Conservation (phyloP, 148 eudicot species). For the Amaranthus hypochondriacus region DNA sequence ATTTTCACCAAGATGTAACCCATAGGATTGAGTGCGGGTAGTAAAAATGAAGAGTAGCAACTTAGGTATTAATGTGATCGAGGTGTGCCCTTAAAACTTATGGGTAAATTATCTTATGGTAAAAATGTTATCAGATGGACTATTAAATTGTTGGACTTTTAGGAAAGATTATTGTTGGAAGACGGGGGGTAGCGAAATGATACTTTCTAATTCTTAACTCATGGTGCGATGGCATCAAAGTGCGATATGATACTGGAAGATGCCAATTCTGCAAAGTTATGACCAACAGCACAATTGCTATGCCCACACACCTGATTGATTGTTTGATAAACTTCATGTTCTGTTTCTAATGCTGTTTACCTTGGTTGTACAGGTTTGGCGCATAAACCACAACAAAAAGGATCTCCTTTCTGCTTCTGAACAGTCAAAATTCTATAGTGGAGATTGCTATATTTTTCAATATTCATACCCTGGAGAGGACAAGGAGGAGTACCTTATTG, state of each 20-base stretch:
- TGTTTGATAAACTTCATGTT: neutral
- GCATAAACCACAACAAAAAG: constrained; percentile 65
- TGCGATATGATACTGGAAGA: neutral
- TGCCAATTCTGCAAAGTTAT: neutral
- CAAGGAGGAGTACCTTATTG: constrained; percentile 78
- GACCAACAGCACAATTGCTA: neutral
- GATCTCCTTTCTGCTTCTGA: constrained; percentile 65
- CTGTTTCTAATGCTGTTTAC: constrained; percentile 6
- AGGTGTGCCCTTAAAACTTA: too few species aligned
- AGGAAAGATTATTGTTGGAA: too few species aligned
- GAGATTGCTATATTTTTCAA: constrained; percentile 92
- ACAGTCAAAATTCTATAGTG: constrained; percentile 87
- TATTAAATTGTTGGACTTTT: too few species aligned
- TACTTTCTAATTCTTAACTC: neutral
- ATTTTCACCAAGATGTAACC: too few species aligned
- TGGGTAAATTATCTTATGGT: too few species aligned
- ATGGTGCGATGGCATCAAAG: neutral
- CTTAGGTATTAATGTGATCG: too few species aligned
- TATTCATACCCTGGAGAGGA: constrained; percentile 87
- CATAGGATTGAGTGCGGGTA: too few species aligned
- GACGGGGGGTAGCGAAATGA: too few species aligned
- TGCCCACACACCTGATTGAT: neutral
- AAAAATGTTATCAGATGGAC: too few species aligned
- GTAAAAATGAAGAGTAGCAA: too few species aligned
- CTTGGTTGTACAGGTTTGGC: constrained; percentile 73